These are phyloP conservation scores for Larix kaempferi DNA, from an alignment of 75 land plant genomes.

Conservation along the genomic window DNA sequence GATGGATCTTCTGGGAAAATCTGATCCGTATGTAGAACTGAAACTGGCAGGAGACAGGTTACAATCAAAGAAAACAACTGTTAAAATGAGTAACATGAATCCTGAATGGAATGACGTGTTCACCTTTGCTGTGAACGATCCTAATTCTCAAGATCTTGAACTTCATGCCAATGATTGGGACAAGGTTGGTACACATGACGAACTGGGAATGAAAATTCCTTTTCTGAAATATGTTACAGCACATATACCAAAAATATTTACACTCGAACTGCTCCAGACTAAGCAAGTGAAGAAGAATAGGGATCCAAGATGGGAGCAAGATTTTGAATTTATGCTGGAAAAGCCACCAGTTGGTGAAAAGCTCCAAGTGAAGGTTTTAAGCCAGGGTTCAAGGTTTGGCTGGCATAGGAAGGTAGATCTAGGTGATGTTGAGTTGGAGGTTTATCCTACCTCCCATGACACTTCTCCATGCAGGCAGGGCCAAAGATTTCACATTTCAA, in stretches of 20 bases:
- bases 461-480: no score
- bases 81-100: slow-evolving; percentile 80
- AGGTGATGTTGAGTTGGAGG: no score
- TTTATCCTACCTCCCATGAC: no score
- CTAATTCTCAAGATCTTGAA: slow-evolving; percentile 68
- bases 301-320: slow-evolving; percentile 83
- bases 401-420: slow-evolving; percentile 9
- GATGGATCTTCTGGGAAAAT: slow-evolving; percentile 85
- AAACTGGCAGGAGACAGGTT: slow-evolving; percentile 65
- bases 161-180: slow-evolving; percentile 94
- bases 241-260: slow-evolving; percentile 45
- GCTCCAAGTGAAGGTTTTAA: slow-evolving; percentile 68
- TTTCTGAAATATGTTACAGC: slow-evolving; percentile 59
- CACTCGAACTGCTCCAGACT: slow-evolving; percentile 66
- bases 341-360: slow-evolving; percentile 20
- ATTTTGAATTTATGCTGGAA: slow-evolving; percentile 61
- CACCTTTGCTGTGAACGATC: slow-evolving; percentile 87
- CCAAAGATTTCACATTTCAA: no score
- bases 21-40: slow-evolving; percentile 95
- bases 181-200: slow-evolving; percentile 87
- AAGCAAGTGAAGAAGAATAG: slow-evolving; percentile 75
- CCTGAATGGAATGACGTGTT: slow-evolving; percentile 95
- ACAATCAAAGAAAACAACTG: slow-evolving; percentile 69
- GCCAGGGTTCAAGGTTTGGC: slow-evolving; percentile 21
- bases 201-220: slow-evolving; percentile 79